phyloP scores from a whole-genome alignment of 73 alveolate genomes.

The Urostyla sp. region DNA sequence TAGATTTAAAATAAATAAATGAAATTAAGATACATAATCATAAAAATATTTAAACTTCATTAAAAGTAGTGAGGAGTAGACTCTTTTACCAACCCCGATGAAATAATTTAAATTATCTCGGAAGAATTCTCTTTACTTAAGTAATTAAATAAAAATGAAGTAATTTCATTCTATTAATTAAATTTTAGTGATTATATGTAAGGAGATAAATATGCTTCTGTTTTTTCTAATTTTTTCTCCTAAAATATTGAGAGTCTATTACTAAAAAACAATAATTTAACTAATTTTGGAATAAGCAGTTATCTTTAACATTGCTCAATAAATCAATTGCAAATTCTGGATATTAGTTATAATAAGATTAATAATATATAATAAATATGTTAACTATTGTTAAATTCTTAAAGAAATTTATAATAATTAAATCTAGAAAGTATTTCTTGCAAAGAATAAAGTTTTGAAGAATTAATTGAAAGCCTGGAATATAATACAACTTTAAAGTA shows the following conservation, averaged over 20 bases:
- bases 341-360: slow-evolving; percentile 19
- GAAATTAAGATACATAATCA: no score
- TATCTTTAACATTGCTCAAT: neutral
- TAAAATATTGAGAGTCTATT: neutral
- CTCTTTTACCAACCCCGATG: no score
- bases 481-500: neutral
- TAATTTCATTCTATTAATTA: neutral
- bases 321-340: slow-evolving; percentile 24
- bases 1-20: no score
- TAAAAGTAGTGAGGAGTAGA: no score
- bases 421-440: no score
- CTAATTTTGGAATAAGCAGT: neutral
- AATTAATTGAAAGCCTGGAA: neutral
- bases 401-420: no score
- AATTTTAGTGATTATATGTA: neutral
- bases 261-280: neutral
- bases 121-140: no score
- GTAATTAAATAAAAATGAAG: no score
- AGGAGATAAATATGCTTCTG: slow-evolving; percentile 6
- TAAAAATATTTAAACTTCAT: no score
- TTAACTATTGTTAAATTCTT: neutral
- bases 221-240: neutral
- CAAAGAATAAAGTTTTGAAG: neutral
- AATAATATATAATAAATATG: neutral
- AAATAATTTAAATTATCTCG: no score